These are phyloP conservation scores for Steccherinum ochraceum DNA, from an alignment of 768 basidiomycete species.

Conservation along the genomic window DNA sequence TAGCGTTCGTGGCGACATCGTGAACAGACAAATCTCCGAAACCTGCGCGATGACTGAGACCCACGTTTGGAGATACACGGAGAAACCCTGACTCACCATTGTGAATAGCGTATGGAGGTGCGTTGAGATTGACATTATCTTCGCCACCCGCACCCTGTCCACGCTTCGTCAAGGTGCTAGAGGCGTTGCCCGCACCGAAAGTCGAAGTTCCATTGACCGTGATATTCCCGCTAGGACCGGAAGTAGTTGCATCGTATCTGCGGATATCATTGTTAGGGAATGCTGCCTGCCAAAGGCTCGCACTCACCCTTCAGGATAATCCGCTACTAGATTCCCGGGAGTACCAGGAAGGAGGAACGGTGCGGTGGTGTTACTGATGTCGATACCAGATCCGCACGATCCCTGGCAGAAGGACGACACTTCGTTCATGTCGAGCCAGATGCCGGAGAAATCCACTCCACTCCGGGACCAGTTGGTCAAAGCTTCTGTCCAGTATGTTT, in stretches of 20 bases:
- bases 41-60: slow-evolving; percentile 26
- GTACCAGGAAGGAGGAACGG: slow-evolving; percentile 55
- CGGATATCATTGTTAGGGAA: not conserved
- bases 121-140: slow-evolving; percentile 42
- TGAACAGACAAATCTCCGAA: slow-evolving; percentile 44
- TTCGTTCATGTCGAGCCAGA: slow-evolving; percentile 73
- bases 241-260: slow-evolving; percentile 58
- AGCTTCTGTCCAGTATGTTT: slow-evolving; percentile 56
- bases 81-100: slow-evolving; percentile 41
- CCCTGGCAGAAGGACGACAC: slow-evolving; percentile 57
- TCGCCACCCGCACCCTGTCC: slow-evolving; percentile 47
- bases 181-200: slow-evolving; percentile 27
- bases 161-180: slow-evolving; percentile 28
- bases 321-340: slow-evolving; percentile 44
- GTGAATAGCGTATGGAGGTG: slow-evolving; percentile 65
- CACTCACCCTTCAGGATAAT: slow-evolving; percentile 65
- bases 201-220: slow-evolving; percentile 63
- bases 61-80: slow-evolving; percentile 1
- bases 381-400: slow-evolving; percentile 53
- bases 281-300: not conserved
- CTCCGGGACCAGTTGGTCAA: slow-evolving; percentile 45
- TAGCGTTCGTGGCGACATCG: slow-evolving; percentile 66
- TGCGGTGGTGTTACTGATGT: slow-evolving; percentile 46
- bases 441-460: slow-evolving; percentile 55
- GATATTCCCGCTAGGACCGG: slow-evolving; percentile 69